Evolutionary conservation across 306 rosid genomes (phyloP).

Genomic region (Geum urbanum): DNA sequence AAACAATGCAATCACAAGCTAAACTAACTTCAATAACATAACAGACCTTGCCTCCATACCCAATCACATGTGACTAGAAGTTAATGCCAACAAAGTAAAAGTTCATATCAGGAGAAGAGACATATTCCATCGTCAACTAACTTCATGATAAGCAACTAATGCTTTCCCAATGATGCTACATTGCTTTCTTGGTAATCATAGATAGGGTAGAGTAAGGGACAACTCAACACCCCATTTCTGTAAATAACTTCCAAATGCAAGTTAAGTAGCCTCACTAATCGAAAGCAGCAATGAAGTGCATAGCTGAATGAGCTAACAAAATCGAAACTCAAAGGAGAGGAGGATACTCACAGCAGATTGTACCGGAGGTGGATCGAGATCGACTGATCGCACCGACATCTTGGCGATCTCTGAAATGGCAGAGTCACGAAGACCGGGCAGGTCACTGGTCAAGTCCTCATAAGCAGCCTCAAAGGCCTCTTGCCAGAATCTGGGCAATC

Average conservation of each 20-base stretch:
- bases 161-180: background rate
- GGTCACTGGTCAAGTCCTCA: constrained; percentile 83
- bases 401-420: constrained; percentile 87
- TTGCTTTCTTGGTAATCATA: background rate
- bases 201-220: background rate
- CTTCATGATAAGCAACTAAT: background rate
- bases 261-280: too few species aligned
- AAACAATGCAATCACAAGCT: background rate
- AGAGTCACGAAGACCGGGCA: constrained; percentile 62
- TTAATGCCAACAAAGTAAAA: background rate
- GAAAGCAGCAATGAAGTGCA: background rate
- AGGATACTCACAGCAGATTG: constrained; percentile 63
- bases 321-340: background rate
- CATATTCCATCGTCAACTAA: too few species aligned
- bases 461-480: constrained; percentile 96
- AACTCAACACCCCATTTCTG: background rate
- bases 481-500: constrained; percentile 88
- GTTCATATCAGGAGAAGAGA: background rate
- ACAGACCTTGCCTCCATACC: background rate
- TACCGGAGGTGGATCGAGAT: constrained; percentile 66
- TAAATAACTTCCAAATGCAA: background rate
- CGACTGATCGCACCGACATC: constrained; percentile 83
- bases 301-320: background rate
- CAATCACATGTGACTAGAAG: background rate
- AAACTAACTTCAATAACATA: too few species aligned